phyloP scores from a whole-genome alignment of 805 yeast species.

The Yarrowia yakushimensis region DNA sequence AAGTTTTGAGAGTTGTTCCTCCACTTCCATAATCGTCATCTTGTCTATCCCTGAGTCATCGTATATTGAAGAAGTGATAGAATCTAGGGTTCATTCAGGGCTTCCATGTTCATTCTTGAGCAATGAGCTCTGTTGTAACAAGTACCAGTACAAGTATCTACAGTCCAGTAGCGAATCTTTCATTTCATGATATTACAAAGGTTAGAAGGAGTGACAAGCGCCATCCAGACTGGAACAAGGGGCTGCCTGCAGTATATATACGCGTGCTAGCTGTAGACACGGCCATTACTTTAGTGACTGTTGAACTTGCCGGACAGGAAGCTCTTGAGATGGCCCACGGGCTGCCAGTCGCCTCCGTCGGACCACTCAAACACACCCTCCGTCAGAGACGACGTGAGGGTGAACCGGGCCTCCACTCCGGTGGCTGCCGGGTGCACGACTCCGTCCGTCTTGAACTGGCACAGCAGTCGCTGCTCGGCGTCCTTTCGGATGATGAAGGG shows the following conservation, averaged over 20 bases:
- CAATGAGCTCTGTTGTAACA: too few species aligned
- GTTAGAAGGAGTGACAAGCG: background rate
- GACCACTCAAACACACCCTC: constrained; percentile 24
- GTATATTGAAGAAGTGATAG: too few species aligned
- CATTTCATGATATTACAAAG: constrained; percentile 9
- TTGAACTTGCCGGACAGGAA: constrained; percentile 18
- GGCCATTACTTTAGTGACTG: constrained; percentile 8
- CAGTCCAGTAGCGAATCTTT: background rate
- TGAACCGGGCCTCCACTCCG: constrained; percentile 60
- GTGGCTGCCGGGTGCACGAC: constrained; percentile 65
- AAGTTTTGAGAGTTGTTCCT: too few species aligned
- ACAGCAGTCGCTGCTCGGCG: constrained; percentile 68
- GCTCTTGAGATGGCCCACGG: constrained; percentile 21
- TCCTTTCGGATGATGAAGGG: constrained; percentile 41
- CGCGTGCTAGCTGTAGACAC: constrained; percentile 18
- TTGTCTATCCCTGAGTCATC: too few species aligned
- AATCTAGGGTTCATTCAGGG: too few species aligned
- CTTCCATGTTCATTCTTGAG: too few species aligned
- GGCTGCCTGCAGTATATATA: constrained; percentile 1
- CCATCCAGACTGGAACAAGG: background rate
- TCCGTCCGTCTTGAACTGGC: constrained; percentile 77
- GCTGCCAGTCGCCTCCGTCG: constrained; percentile 28
- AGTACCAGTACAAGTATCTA: too few species aligned
- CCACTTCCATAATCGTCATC: too few species aligned
- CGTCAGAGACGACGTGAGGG: constrained; percentile 23